A percentile compares a stretch with the other conserved stretches of the same genome.
phyloP scores from a whole-genome alignment of 139 green algal species.

The Tetradesmus lagerheimii region DNA sequence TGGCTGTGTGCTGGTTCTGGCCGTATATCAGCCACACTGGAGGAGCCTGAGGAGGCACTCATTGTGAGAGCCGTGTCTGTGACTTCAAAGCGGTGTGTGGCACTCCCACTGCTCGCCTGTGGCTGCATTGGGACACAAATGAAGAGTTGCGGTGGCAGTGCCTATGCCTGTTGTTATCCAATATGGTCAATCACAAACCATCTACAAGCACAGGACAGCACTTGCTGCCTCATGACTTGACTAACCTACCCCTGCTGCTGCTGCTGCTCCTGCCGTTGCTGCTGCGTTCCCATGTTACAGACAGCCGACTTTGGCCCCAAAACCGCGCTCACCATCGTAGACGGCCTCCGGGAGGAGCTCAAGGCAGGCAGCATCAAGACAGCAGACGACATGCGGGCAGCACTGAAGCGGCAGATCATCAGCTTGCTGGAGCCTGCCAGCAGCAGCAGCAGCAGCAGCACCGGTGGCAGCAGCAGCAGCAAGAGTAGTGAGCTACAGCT shows the following conservation, averaged over 20 bases:
- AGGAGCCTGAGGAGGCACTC: too few relatives aligned
- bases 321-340: conserved; percentile 89
- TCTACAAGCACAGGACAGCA: neutral
- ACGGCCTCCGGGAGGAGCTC: conserved; percentile 83
- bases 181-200: too few relatives aligned
- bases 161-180: too few relatives aligned
- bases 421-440: conserved; percentile 49
- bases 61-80: too few relatives aligned
- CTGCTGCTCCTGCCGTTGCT: neutral
- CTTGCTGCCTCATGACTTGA: too few relatives aligned
- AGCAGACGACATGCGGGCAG: conserved; percentile 66
- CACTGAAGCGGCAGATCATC: conserved; percentile 64
- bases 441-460: neutral
- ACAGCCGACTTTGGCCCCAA: conserved; percentile 92
- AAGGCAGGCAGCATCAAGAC: conserved; percentile 78
- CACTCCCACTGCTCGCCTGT: too few relatives aligned
- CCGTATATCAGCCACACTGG: neutral
- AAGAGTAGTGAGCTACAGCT: conserved; percentile 59
- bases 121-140: too few relatives aligned
- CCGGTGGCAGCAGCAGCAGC: conserved; percentile 33
- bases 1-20: neutral
- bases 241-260: conserved; percentile 10
- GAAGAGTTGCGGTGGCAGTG: too few relatives aligned
- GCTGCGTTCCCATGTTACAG: too few relatives aligned
- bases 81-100: too few relatives aligned